Base-by-base conservation (phyloP, 208 protist species). In the Jaenimonas drosophilae region DNA sequence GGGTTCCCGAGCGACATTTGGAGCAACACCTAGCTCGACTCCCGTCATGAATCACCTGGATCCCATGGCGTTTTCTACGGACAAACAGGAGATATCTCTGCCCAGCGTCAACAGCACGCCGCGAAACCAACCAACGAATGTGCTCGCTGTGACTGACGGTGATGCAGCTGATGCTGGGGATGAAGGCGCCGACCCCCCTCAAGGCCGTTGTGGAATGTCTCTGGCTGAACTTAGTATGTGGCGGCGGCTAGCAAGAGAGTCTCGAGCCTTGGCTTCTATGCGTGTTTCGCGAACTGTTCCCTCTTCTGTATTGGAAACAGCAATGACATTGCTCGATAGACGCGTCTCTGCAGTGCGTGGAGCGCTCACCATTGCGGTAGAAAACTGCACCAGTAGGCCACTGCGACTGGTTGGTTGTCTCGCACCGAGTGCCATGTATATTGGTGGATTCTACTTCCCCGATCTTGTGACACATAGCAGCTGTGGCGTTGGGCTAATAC, bases 401-500 rank as follows among this genome's bases (percentile, higher is more conserved):
- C 51, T 90, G 48, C 52, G 64, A 24, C 67, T 83, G n/a, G 53
- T 79, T 7, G 72, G 74, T 6, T 71, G 40, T 14, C 37, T 39
- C 14, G 72, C 64, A 5, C 70, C 72, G 16, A 63, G 74, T 27
- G 66, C 52, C 24, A 41, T 49, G 7, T 85, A 73, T 50, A 30
- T 62, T 27, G 55, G 52, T 21, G 41, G 46, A 38, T 79, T 65
- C 51, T 49, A 49, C 46, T 90, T 90, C 50, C 74, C 81, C 4
- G 44, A 73, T 20, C 41, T 46, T 2, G 71, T 90, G 34, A 24
- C 29, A 21, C 59, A 70, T 21, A 53, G 64, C 5, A 37, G 68
- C 48, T 76, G 69, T 43, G 81, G 73, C 24, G 19, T 87, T 1
- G 54, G 66, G 3, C 57, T 87, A 44, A 40, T 90, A 38, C 70